phyloP scores from a whole-genome alignment of 2,329 filamentous ascomycete species.

The Triangularia setosa region DNA sequence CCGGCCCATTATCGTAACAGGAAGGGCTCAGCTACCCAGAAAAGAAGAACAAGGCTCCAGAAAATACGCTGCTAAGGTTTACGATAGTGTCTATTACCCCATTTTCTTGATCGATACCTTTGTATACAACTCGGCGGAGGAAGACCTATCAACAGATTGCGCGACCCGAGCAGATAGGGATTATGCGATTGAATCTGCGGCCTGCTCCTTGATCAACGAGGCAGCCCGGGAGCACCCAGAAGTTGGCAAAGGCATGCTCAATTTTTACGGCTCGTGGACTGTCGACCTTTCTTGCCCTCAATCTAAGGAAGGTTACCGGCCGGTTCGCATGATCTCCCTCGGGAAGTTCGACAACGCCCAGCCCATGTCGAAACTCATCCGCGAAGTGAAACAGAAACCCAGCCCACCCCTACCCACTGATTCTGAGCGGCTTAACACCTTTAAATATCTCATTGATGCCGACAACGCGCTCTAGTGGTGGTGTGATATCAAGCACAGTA shows the following conservation, averaged over 20 bases:
- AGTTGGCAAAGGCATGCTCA: neutral
- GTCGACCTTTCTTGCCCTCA: neutral
- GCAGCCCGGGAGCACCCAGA: neutral
- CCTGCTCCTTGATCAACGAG: neutral
- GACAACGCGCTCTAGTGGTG: neutral
- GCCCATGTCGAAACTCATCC: neutral
- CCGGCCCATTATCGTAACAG: neutral
- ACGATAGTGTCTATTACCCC: neutral
- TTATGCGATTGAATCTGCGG: neutral
- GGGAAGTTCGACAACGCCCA: neutral
- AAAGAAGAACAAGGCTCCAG: neutral
- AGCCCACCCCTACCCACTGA: neutral
- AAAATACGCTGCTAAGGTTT: neutral
- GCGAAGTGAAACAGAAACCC: neutral
- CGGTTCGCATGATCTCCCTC: neutral
- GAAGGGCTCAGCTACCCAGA: neutral
- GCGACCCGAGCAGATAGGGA: neutral
- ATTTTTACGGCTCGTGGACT: neutral
- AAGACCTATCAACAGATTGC: neutral
- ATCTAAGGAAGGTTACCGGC: neutral
- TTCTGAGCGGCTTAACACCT: neutral
- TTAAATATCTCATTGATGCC: neutral
- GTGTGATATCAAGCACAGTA: neutral
- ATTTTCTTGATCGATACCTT: neutral
- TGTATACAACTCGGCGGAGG: neutral